These are phyloP conservation scores for Andrographis paniculata DNA, from an alignment of 305 asterid genomes.

Conservation along the genomic window DNA sequence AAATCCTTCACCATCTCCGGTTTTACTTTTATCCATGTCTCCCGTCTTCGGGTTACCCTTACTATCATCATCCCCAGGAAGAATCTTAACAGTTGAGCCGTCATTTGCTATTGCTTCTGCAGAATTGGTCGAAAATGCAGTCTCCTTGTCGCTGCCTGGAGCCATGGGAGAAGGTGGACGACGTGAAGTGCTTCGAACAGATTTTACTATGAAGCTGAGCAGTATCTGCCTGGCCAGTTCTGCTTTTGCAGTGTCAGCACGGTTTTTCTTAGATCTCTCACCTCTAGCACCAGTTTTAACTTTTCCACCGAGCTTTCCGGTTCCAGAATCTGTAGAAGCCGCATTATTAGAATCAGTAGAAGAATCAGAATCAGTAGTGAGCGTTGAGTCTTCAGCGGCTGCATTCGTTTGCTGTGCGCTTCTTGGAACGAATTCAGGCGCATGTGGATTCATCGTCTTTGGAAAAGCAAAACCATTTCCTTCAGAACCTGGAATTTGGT, in stretches of 20 bases:
- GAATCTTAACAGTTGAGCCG: slow-evolving; percentile 67
- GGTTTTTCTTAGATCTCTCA: slow-evolving; percentile 39
- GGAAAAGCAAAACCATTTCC: slow-evolving; percentile 32
- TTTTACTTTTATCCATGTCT: slow-evolving; percentile 33
- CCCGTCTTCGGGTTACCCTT: slow-evolving; percentile 23
- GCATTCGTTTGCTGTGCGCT: slow-evolving; percentile 46
- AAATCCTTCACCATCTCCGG: slow-evolving; percentile 84
- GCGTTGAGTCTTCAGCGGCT: slow-evolving; percentile 42
- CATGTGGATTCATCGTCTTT: slow-evolving; percentile 89
- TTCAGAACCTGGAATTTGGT: slow-evolving; percentile 45
- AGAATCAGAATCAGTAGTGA: slow-evolving; percentile 30
- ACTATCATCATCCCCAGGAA: slow-evolving; percentile 54
- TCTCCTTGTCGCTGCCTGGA: slow-evolving; percentile 38
- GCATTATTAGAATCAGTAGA: slow-evolving; percentile 30
- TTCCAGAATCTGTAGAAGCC: slow-evolving; percentile 29
- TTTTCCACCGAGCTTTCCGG: slow-evolving; percentile 42
- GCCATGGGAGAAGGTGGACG: slow-evolving; percentile 22
- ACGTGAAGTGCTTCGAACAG: slow-evolving; percentile 70
- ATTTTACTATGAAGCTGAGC: slow-evolving; percentile 89
- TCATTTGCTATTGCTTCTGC: slow-evolving; percentile 83
- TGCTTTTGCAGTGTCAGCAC: slow-evolving; percentile 65
- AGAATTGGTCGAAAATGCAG: slow-evolving; percentile 41
- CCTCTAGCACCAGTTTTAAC: slow-evolving; percentile 28
- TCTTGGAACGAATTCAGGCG: slow-evolving; percentile 92
- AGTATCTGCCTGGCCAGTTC: slow-evolving; percentile 94